Conservation (phyloP, 352 stramenopile genomes). For the Phytopythium kandeliae region DNA sequence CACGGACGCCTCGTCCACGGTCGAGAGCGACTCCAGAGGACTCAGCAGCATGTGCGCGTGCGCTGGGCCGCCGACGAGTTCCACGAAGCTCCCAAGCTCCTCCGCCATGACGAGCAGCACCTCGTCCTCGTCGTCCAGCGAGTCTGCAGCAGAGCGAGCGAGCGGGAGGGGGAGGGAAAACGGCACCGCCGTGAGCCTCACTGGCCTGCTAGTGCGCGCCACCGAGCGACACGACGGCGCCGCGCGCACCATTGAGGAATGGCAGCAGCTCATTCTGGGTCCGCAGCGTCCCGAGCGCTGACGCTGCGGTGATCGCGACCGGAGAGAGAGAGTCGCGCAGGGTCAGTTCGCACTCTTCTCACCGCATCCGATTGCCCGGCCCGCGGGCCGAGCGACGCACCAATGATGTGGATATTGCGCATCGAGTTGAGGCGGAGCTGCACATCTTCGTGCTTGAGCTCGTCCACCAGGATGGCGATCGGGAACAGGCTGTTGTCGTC, state of each 20-base stretch:
- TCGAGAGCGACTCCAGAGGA: conserved; percentile 92
- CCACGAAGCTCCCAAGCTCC: conserved; percentile 85
- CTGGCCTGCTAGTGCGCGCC: no score
- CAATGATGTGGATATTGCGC: conserved; percentile 87
- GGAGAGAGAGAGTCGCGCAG: no score
- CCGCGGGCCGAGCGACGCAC: conserved; percentile 20
- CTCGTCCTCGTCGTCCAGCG: conserved; percentile 97
- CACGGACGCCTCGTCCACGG: conserved; percentile 94
- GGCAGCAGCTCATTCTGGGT: conserved; percentile 96
- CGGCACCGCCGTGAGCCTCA: no score
- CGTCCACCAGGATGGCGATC: conserved; percentile 89
- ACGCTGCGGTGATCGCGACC: conserved; percentile 27
- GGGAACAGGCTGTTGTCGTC: conserved; percentile 85
- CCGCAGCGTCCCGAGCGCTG: conserved; percentile 85
- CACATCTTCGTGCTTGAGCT: conserved; percentile 91
- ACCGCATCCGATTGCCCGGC: no score
- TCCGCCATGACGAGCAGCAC: conserved; percentile 94
- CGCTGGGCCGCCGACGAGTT: conserved; percentile 87
- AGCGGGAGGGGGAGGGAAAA: neutral
- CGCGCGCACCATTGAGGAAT: conserved; percentile 87
- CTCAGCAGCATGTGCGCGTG: conserved; percentile 90
- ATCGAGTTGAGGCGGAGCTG: conserved; percentile 90
- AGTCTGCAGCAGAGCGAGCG: conserved; percentile 55
- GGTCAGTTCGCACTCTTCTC: no score
- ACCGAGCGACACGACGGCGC: neutral